Percentiles rank a stretch among this genome's conserved stretches.
These are phyloP conservation scores for Pseudocercospora fijiensis DNA, from an alignment of 2,329 filamentous ascomycete species.

Conservation along the genomic window DNA sequence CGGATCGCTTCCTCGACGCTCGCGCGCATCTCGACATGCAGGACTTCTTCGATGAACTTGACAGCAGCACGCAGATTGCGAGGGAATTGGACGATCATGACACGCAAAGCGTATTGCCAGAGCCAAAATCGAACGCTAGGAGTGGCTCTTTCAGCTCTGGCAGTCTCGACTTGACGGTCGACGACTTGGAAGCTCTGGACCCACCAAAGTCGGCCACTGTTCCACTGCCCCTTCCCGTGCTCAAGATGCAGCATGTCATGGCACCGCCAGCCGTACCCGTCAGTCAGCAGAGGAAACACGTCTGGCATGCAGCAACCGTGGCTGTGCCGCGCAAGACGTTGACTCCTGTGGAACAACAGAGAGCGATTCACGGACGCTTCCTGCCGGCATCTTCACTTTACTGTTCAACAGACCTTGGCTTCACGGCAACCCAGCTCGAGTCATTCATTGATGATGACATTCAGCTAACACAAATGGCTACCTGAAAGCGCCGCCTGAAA, in stretches of 20 bases:
- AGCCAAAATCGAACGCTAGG: background rate
- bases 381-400: conserved; percentile 25
- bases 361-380: conserved; percentile 21
- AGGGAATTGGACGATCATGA: conserved; percentile 41
- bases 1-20: background rate
- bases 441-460: conserved; percentile 38
- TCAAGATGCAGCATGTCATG: background rate
- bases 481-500: background rate
- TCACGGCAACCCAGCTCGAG: conserved; percentile 38
- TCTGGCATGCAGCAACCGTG: background rate
- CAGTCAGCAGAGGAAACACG: background rate
- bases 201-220: conserved; percentile 14
- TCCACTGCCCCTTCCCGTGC: background rate
- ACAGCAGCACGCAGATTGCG: conserved; percentile 48
- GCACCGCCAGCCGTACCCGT: conserved; percentile 5
- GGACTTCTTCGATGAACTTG: conserved; percentile 43
- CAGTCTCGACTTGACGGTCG: conserved; percentile 43
- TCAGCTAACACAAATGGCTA: conserved; percentile 35
- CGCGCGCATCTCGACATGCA: conserved; percentile 24
- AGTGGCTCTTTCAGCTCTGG: conserved; percentile 41
- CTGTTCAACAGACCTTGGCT: conserved; percentile 28
- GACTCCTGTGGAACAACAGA: background rate
- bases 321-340: background rate
- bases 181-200: conserved; percentile 43
- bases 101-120: background rate